Evolutionary conservation across 371 early-diverging fungal species (phyloP).

Genomic region (Mortierella sp.): DNA sequence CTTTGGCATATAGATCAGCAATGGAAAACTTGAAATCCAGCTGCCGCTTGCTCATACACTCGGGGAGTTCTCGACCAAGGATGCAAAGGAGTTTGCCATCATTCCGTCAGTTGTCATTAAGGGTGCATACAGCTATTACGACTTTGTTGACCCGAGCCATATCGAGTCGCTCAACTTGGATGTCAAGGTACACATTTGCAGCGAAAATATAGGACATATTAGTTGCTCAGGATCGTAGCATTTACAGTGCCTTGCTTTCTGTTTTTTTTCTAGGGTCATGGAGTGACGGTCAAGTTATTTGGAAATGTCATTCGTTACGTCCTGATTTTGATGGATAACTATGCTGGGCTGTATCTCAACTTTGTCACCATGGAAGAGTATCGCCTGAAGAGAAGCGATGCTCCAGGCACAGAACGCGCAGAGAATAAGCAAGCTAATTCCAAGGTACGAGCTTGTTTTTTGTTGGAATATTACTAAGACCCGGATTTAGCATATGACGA

Average conservation of each 20-base stretch:
- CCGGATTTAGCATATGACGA: background rate
- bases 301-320: slow-evolving; percentile 82
- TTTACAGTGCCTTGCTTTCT: background rate
- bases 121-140: slow-evolving; percentile 78
- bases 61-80: slow-evolving; percentile 75
- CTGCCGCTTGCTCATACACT: slow-evolving; percentile 81
- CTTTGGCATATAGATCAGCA: slow-evolving; percentile 60
- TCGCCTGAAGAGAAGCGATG: slow-evolving; percentile 65
- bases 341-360: slow-evolving; percentile 78
- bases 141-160: slow-evolving; percentile 67
- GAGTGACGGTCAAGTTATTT: slow-evolving; percentile 74
- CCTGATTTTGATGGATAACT: slow-evolving; percentile 84
- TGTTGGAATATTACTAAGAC: no score
- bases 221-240: background rate
- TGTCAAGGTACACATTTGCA: slow-evolving; percentile 65
- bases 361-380: slow-evolving; percentile 86
- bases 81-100: slow-evolving; percentile 69
- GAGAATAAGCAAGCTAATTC: slow-evolving; percentile 71
- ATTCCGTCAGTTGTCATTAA: slow-evolving; percentile 66
- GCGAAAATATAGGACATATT: background rate
- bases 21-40: slow-evolving; percentile 67
- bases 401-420: slow-evolving; percentile 59
- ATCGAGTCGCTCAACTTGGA: slow-evolving; percentile 76
- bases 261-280: slow-evolving; percentile 59
- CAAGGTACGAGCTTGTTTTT: slow-evolving; percentile 60